A percentile compares a stretch with the other conserved stretches of the same genome.
Conservation (phyloP, 192 early-diverging fungal species). For the Backusella psychrophila region DNA sequence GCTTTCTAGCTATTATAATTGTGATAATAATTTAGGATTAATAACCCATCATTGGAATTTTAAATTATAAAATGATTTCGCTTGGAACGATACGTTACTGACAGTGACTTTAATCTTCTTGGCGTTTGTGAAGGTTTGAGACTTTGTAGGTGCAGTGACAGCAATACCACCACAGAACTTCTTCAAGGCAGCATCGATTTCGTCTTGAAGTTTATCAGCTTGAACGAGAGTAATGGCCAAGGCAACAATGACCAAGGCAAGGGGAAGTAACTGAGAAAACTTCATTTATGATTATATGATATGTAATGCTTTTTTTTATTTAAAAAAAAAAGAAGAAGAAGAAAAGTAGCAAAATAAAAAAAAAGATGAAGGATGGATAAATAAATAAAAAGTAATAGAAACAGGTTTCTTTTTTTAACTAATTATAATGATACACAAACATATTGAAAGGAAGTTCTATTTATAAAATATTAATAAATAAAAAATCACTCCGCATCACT, state of each 20-base stretch:
- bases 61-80: not conserved
- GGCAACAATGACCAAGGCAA: constrained; percentile 1
- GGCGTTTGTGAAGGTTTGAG: constrained; percentile 19
- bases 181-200: constrained; percentile 32
- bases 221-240: constrained; percentile 16
- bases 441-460: constrained; percentile 8
- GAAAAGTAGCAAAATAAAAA: not conserved
- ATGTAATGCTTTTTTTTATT: not conserved
- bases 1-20: constrained; percentile 26
- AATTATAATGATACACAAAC: constrained; percentile 10
- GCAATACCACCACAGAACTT: constrained; percentile 38
- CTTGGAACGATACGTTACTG: constrained; percentile 23
- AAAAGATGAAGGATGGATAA: not conserved
- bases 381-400: not conserved
- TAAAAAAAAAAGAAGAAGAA: not conserved
- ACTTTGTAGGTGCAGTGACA: constrained; percentile 22
- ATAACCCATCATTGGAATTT: not conserved
- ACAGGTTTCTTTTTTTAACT: constrained; percentile 5
- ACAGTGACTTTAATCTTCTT: constrained; percentile 29
- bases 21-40: not conserved
- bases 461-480: constrained; percentile 6
- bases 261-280: constrained; percentile 22
- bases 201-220: constrained; percentile 28
- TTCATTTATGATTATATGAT: constrained; percentile 26
- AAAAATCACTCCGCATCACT: constrained; percentile 2